Base-by-base conservation (phyloP, 2,329 filamentous ascomycete genomes). In the Calonectria fujianensis region DNA sequence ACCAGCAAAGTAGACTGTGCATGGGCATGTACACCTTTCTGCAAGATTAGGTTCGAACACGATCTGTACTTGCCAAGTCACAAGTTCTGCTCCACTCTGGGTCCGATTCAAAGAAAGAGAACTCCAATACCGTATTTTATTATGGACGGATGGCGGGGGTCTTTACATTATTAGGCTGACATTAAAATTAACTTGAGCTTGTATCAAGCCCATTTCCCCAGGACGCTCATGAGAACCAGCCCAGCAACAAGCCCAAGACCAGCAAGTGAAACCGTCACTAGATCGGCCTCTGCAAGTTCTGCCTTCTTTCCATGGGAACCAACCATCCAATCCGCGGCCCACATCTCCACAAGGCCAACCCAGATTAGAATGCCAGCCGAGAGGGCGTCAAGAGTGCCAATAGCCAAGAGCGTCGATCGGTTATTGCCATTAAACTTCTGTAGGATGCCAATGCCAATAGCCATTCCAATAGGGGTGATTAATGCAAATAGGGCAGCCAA, bases 281-380 rank as follows among this genome's bases (percentile, higher is more conserved):
- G 48, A 0, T 88, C 83, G 0, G 92, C 89, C 37, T 90, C 84
- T 20, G 89, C 83, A 82, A 94, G 83, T 80, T 93, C 91, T 27
- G 84, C 82, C 76, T 81, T 81, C 51, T 82, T 80, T 10, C 84
- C 84, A 48, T 85, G 84, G 11, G 77, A 72, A 24, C 89, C 90
- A 1, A 87, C 87, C 79, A 91, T 89, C 94, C 94, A 96, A 81
- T 96, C 94, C 51, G 90, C 87, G 3, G 93, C 93, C 91, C 93
- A 93, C 93, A 96, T 95, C 85, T 96, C 94, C 0, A 96, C 94
- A 1, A 96, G 85, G 2, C 93, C 93, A 2, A 96, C 94, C 93
- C 94, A 96, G n/a, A 94, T 86, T 39, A 96, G 87, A 57, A 96
- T 94, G 35, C 94, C 94, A 0, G 94, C 93, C 0, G 92, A 94